phyloP scores from a whole-genome alignment of 306 rosid species.

The Carpinus viminea region DNA sequence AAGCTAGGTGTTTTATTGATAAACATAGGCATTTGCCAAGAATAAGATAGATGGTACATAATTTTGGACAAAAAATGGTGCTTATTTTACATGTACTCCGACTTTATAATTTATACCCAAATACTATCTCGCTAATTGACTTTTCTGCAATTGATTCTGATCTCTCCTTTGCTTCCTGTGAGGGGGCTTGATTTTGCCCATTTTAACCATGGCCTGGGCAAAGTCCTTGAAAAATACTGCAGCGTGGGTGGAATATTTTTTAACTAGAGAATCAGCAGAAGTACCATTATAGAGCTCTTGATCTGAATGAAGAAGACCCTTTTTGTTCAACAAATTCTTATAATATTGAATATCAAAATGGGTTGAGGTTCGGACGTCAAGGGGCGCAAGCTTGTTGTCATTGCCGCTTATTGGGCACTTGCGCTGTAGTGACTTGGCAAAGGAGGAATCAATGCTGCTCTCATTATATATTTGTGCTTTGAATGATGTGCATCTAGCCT shows the following conservation, averaged over 20 bases:
- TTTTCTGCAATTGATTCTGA: conserved; percentile 60
- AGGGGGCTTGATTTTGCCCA: conserved; percentile 55
- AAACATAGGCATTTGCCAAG: background rate
- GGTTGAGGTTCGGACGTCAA: conserved; percentile 53
- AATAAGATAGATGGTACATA: conserved; percentile 5
- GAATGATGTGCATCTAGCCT: conserved; percentile 46
- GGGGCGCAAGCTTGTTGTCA: conserved; percentile 32
- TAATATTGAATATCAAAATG: conserved; percentile 51
- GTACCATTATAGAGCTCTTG: conserved; percentile 50
- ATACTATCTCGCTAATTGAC: conserved; percentile 24
- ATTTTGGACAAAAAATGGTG: background rate
- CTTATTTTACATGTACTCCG: background rate
- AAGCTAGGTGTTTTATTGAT: background rate
- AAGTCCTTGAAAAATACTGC: conserved; percentile 41
- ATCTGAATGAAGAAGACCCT: conserved; percentile 63
- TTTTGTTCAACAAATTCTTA: conserved; percentile 38
- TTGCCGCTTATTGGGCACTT: conserved; percentile 53
- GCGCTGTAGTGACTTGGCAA: conserved; percentile 36
- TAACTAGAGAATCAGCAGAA: conserved; percentile 41
- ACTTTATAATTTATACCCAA: background rate
- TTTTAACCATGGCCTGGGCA: conserved; percentile 45
- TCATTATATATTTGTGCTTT: conserved; percentile 53
- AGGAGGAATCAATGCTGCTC: conserved; percentile 49
- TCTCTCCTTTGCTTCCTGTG: conserved; percentile 51
- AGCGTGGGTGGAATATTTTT: conserved; percentile 31